These are phyloP conservation scores for Mucor indicus DNA, from an alignment of 371 early-diverging fungal species.

Conservation along the genomic window DNA sequence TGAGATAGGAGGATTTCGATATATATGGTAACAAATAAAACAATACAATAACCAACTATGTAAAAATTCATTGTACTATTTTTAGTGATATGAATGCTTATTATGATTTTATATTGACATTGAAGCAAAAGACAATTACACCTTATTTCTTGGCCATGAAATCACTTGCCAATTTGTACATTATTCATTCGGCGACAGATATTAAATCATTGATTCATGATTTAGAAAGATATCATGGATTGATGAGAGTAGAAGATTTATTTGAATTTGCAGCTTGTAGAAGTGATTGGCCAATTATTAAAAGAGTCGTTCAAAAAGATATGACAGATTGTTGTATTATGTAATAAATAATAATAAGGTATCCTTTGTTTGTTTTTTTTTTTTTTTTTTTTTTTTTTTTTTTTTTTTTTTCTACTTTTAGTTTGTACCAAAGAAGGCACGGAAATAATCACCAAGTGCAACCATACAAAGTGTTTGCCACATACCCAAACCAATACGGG, in stretches of 20 bases:
- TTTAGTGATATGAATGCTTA: conserved; percentile 86
- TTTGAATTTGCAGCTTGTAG: conserved; percentile 88
- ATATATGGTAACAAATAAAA: conserved; percentile 56
- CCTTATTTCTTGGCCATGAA: conserved; percentile 86
- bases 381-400: conserved; percentile 1
- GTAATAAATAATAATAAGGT: conserved; percentile 31
- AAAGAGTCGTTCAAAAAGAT: conserved; percentile 80
- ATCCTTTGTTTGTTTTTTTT: too few species aligned
- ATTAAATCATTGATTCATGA: conserved; percentile 85
- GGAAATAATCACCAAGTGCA: conserved; percentile 57
- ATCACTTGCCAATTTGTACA: conserved; percentile 88
- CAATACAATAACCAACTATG: background rate
- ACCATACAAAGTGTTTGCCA: conserved; percentile 98
- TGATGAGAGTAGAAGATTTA: conserved; percentile 85
- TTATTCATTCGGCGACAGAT: conserved; percentile 80
- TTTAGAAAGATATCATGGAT: conserved; percentile 77
- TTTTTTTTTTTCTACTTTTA: conserved; percentile 3
- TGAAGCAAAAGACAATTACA: conserved; percentile 69
- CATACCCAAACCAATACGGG: conserved; percentile 87
- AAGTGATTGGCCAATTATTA: conserved; percentile 85
- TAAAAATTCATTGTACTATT: background rate
- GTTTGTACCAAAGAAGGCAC: conserved; percentile 30
- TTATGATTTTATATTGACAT: conserved; percentile 52
- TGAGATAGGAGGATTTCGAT: conserved; percentile 76
- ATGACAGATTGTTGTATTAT: conserved; percentile 63